Base-by-base conservation (phyloP, 371 early-diverging fungal species). In the Mortierella sp. region DNA sequence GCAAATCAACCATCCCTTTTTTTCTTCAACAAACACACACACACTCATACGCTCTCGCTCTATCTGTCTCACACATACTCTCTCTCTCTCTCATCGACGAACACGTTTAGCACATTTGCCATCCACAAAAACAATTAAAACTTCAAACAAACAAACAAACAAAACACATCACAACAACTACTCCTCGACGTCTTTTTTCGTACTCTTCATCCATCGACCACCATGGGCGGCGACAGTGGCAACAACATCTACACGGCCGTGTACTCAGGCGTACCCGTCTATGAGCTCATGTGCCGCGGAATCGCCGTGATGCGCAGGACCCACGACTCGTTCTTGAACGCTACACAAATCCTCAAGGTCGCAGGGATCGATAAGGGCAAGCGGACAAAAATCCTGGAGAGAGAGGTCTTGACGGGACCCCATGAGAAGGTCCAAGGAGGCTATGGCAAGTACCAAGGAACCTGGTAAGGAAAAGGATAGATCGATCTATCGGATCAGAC, bases 361-460 rank as follows among this genome's bases (percentile, higher is more conserved):
- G 99, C 98, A 16, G 95, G 95, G 48, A 93, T 97, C 80, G 99
- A 98, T 63, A 98, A 98, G 89, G 95, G 95, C 52, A 94, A 92
- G 84, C 92, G 99, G 26, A 97, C 98, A 38, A 96, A 97, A 86
- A 97, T 98, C 77, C 92, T 99, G 10, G 99, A 99, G 84, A 93
- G 93, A 76, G 97, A 97, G 87, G 93, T 98, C 5, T 89, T 95
- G 63, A 89, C 89, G 38, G 98, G 97, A 7, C 92, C 93, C 52
- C 97, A 97, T 82, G 98, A 99, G 81, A 98, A 98, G 90, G 96
- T 99, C 14, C 98, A 98, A 89, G 99, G 99, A 31, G 99, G 99
- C 24, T 98, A 98, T 88, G 99, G 99, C 48, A 97, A 98, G 91
- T 98, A 96, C 86, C 98, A 98, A 91, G 99, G 99, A 55, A 97